Evolutionary conservation across 2,329 filamentous ascomycete species (phyloP).

Genomic region (Aspergillus sp.): DNA sequence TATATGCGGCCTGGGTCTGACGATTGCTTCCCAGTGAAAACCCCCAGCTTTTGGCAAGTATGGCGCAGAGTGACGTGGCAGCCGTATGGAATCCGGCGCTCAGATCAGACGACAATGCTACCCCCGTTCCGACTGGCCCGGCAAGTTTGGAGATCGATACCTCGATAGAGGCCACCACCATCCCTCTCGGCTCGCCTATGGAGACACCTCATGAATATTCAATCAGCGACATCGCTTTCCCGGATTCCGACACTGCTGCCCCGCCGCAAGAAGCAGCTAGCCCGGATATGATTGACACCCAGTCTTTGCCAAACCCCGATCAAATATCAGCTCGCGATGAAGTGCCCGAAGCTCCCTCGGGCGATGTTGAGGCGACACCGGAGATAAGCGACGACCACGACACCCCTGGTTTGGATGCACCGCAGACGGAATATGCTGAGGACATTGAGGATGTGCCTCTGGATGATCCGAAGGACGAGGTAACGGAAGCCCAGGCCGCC

Average conservation of each 20-base stretch:
- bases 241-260: slow-evolving; percentile 9
- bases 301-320: not conserved
- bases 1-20: slow-evolving; percentile 19
- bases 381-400: not conserved
- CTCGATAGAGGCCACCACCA: slow-evolving; percentile 6
- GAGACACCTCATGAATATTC: not conserved
- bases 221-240: not conserved
- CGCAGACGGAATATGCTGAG: not conserved
- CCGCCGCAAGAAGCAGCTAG: slow-evolving; percentile 13
- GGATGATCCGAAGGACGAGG: not conserved
- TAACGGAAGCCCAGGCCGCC: not conserved
- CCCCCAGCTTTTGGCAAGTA: slow-evolving; percentile 16
- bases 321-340: not conserved
- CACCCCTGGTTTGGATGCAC: not conserved
- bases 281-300: slow-evolving; percentile 11
- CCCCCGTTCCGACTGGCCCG: slow-evolving; percentile 17
- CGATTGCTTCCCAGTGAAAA: slow-evolving; percentile 12
- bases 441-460: not conserved
- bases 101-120: slow-evolving; percentile 43
- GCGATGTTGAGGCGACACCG: not conserved
- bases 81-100: slow-evolving; percentile 60
- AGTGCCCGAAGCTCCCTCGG: not conserved
- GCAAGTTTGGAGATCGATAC: slow-evolving; percentile 15
- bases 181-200: slow-evolving; percentile 7
- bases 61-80: slow-evolving; percentile 26